A percentile compares a stretch with the other conserved stretches of the same genome.
These are phyloP conservation scores for Sclerotinia sclerotiorum DNA, from an alignment of 2,329 filamentous ascomycete genomes.

Conservation along the genomic window DNA sequence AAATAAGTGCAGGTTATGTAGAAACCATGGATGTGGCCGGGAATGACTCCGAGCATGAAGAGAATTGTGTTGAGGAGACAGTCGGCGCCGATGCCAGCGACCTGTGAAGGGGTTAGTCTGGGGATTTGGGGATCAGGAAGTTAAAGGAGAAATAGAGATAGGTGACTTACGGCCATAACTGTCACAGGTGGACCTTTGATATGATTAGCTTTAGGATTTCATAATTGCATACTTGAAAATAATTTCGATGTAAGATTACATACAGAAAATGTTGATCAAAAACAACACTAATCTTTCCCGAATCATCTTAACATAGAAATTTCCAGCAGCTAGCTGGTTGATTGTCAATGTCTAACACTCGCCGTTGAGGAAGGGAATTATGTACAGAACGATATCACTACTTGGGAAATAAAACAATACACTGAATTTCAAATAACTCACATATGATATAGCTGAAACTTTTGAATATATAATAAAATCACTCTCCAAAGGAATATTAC, in stretches of 20 bases:
- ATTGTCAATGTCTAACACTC: not conserved
- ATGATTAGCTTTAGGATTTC: not conserved
- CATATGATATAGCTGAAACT: too few relatives aligned
- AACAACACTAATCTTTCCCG: conserved; percentile 26
- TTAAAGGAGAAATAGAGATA: not conserved
- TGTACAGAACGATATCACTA: too few relatives aligned
- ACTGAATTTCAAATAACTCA: too few relatives aligned
- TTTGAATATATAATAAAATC: not conserved
- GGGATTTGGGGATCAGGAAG: too few relatives aligned
- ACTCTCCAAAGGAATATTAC: not conserved
- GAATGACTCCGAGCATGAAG: conserved; percentile 35
- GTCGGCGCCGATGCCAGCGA: conserved; percentile 32
- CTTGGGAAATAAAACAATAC: too few relatives aligned
- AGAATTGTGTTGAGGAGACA: conserved; percentile 33
- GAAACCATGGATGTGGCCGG: conserved; percentile 39
- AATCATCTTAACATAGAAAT: conserved; percentile 21
- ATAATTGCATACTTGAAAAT: not conserved
- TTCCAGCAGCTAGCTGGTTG: not conserved
- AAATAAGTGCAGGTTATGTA: conserved; percentile 72
- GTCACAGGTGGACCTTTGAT: conserved; percentile 32
- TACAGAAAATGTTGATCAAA: conserved; percentile 35
- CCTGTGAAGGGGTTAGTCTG: conserved; percentile 14
- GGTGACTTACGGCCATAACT: conserved; percentile 29
- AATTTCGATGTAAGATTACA: not conserved
- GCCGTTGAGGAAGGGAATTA: too few relatives aligned